A percentile compares a stretch with the other conserved stretches of the same genome.
Evolutionary conservation across 192 early-diverging fungal genomes (phyloP).

Genomic region (Dissophora globulifera): DNA sequence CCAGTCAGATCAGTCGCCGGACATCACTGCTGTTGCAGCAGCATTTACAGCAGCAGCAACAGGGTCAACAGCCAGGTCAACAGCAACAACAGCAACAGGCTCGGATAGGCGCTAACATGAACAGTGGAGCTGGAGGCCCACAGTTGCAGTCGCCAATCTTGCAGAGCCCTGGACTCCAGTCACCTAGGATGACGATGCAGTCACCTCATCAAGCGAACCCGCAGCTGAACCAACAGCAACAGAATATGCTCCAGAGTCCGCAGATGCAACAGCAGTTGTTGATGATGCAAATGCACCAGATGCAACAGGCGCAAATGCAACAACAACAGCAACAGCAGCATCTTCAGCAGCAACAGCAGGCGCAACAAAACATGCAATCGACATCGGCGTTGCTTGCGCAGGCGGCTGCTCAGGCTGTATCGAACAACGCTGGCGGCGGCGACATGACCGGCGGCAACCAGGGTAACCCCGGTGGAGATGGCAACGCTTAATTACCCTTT

Average conservation of each 20-base stretch:
- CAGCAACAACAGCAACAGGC: conserved; percentile 22
- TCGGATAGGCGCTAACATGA: neutral
- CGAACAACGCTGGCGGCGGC: conserved; percentile 12
- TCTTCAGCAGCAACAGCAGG: conserved; percentile 11
- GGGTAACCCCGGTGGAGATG: conserved; percentile 6
- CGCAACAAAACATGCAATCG: conserved; percentile 31
- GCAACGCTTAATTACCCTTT: neutral
- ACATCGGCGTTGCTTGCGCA: conserved; percentile 25
- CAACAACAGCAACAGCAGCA: conserved; percentile 18
- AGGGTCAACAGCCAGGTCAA: conserved; percentile 11
- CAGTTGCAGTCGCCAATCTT: conserved; percentile 38
- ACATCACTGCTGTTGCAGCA: conserved; percentile 42
- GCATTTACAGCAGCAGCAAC: conserved; percentile 41
- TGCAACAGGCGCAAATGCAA: conserved; percentile 8
- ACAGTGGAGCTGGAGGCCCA: conserved; percentile 9
- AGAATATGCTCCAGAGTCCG: conserved; percentile 38
- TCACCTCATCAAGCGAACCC: conserved; percentile 28
- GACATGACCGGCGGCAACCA: neutral
- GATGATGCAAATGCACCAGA: conserved; percentile 29
- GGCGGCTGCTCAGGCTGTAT: conserved; percentile 3
- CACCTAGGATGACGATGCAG: conserved; percentile 41
- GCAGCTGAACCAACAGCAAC: conserved; percentile 27
- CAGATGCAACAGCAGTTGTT: conserved; percentile 32
- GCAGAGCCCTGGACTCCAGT: conserved; percentile 33
- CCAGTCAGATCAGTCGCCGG: conserved; percentile 20